Evolutionary conservation across 352 stramenopile genomes (phyloP), one percentile per base, ranked within the genome.

Genomic region (Phytopythium kandeliae): DNA sequence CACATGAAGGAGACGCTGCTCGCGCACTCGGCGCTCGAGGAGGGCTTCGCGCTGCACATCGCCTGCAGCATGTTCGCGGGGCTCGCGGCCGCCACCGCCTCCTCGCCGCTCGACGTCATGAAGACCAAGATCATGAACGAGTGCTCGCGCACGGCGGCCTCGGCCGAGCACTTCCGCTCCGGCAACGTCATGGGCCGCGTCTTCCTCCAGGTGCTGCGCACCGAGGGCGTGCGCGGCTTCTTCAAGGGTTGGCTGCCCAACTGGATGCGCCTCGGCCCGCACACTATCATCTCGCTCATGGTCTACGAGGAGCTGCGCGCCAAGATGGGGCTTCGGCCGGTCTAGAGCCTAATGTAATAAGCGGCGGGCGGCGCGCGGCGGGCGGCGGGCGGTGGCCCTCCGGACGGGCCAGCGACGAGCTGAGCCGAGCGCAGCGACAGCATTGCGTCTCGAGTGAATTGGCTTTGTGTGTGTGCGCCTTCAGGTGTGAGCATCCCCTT

Each of bases 101-200:
- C 78, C 15, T 83, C 77, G 1, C 81, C 81, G 6, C 57, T 87
- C n/a, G 81, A 89, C 54, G 75, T 86, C 28, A 71, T 89, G 62
- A 92, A 92, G 73, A 89, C 71, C 22, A 79, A 86, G 52, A 84
- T 92, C 54, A 86, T 89, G 71, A 82, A 87, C 57, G 72, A 85
- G 46, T 67, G 62, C 53, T 67, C 72, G 34, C 68, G 67, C 44
- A 83, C 68, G 16, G 63, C 67, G 37, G 55, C 55, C 33, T 59
- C 46, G 31, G 44, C 45, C 30, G 34, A 63, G n/a, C 48, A 76
- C 17, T 71, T 73, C 44, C 61, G 58, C 10, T 56, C 60, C 19
- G 65, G 55, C 43, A 62, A 70, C 28, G 51, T 78, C 16, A 57
- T 84, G 30, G 62, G 68, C 24, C 60, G 67, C 25, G 68, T 65